These are phyloP conservation scores for Cystobasidium sp. DNA, from an alignment of 1,284 basidiomycete genomes.

Conservation along the genomic window DNA sequence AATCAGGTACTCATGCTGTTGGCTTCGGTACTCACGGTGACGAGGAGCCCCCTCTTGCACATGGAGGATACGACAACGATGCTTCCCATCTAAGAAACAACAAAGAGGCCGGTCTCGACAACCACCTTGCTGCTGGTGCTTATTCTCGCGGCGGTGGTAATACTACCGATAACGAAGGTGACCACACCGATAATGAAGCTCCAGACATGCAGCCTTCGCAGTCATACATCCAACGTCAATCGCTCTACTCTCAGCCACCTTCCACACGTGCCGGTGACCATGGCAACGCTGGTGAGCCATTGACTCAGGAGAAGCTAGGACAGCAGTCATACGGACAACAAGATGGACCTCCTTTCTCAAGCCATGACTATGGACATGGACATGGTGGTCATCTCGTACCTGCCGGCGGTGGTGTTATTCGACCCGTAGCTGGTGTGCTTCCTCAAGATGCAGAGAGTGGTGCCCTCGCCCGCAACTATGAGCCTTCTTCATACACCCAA, in stretches of 20 bases:
- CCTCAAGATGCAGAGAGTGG: conserved; percentile 26
- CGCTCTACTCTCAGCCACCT: conserved; percentile 22
- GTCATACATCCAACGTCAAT: conserved; percentile 32
- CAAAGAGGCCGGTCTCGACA: not conserved
- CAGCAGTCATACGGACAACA: conserved; percentile 11
- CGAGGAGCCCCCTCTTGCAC: conserved; percentile 15
- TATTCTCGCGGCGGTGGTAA: conserved; percentile 2
- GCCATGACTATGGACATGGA: conserved; percentile 3
- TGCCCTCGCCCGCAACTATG: not conserved
- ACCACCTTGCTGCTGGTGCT: conserved; percentile 3
- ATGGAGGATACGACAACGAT: conserved; percentile 1
- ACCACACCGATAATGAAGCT: conserved; percentile 32
- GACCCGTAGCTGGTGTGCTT: conserved; percentile 24
- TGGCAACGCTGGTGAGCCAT: not conserved
- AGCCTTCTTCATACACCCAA: conserved; percentile 17
- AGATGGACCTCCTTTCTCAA: conserved; percentile 10
- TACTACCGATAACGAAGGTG: conserved; percentile 13
- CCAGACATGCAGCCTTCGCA: conserved; percentile 32
- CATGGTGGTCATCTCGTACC: conserved; percentile 8
- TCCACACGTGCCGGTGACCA: conserved; percentile 14
- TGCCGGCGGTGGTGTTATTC: conserved; percentile 14
- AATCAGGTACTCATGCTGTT: conserved; percentile 20
- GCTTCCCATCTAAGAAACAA: not conserved
- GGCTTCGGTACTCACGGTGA: conserved; percentile 22
- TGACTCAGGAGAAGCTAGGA: conserved; percentile 16